Conservation (phyloP, 768 basidiomycete genomes). For the Nidularia pulvinata region DNA sequence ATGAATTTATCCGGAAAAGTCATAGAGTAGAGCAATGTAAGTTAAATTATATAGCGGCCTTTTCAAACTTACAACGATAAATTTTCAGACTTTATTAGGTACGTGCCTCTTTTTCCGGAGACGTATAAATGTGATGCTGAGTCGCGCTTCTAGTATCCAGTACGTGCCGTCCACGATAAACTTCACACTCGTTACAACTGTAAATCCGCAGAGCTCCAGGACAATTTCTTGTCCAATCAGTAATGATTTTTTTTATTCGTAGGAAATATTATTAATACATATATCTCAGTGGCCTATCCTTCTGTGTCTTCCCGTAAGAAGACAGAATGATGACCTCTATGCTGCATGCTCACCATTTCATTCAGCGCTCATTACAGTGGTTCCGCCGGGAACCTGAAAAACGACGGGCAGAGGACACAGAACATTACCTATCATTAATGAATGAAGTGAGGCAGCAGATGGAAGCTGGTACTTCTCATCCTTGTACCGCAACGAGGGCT, state of each 20-base stretch:
- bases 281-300: constrained; percentile 8
- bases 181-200: neutral
- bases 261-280: neutral
- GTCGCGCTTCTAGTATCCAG: neutral
- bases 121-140: neutral
- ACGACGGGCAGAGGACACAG: constrained; percentile 16
- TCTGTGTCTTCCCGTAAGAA: constrained; percentile 7
- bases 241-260: neutral
- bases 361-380: constrained; percentile 25
- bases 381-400: constrained; percentile 21
- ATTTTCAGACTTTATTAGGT: neutral
- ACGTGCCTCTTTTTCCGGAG: neutral
- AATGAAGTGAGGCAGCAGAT: constrained; percentile 19
- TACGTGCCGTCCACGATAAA: neutral
- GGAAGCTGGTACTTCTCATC: constrained; percentile 13
- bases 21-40: neutral
- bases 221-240: neutral
- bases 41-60: neutral
- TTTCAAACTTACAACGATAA: neutral
- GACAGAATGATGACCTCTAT: neutral
- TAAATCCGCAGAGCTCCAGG: neutral
- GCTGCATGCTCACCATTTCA: neutral
- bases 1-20: constrained; percentile 1
- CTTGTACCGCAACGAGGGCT: constrained; percentile 31
- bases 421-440: constrained; percentile 18